phyloP scores from a whole-genome alignment of 148 eudicot genomes.

The Chenopodium formosanum region DNA sequence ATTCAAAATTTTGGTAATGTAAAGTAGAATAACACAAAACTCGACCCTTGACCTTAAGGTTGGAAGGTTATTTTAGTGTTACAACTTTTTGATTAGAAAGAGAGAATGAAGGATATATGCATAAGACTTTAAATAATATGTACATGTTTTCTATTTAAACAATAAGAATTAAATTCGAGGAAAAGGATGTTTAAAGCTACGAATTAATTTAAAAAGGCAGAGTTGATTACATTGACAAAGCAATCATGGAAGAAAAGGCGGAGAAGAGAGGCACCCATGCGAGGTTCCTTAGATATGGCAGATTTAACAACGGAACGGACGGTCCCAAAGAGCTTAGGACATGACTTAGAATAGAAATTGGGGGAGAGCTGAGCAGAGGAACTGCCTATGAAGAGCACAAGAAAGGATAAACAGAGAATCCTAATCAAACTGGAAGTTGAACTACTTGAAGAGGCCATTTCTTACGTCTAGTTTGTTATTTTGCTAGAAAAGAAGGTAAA shows the following conservation, averaged over 20 bases:
- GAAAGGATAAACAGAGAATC: neutral
- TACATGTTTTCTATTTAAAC: no score
- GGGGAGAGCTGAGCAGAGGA: conserved; percentile 20
- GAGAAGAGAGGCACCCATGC: conserved; percentile 52
- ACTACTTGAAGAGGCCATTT: conserved; percentile 13
- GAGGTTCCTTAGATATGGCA: conserved; percentile 40
- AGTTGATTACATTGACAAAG: conserved; percentile 35
- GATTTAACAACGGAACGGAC: conserved; percentile 20
- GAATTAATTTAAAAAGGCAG: neutral
- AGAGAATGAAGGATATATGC: no score
- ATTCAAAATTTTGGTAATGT: no score
- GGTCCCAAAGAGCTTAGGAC: conserved; percentile 16
- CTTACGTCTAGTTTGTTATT: neutral
- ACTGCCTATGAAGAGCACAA: conserved; percentile 7
- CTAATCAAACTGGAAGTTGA: neutral
- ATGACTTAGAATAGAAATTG: conserved; percentile 20
- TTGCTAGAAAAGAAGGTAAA: neutral
- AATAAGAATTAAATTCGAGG: no score
- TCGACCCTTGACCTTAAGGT: no score
- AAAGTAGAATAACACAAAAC: no score
- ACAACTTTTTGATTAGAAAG: no score
- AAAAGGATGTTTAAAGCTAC: no score
- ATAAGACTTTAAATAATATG: no score
- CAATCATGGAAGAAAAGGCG: conserved; percentile 50
- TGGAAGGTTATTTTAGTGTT: no score